Conservation (phyloP, 805 yeast genomes). For the Clavispora asparagi region DNA sequence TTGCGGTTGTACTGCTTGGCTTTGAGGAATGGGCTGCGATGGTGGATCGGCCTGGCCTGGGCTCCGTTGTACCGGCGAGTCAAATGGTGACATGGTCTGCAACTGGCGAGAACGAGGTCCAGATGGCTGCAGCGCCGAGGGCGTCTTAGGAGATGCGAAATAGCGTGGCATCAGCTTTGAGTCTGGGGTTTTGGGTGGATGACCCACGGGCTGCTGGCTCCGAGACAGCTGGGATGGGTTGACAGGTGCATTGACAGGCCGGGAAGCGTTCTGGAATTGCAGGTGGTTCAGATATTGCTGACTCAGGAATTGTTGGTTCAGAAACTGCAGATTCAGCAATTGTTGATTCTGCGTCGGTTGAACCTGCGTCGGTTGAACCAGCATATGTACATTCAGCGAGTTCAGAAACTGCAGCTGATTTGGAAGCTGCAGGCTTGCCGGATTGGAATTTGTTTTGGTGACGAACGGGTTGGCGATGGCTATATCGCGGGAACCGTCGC, state of each 20-base stretch:
- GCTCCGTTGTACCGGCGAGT: not conserved
- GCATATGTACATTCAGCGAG: not conserved
- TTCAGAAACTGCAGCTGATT: not conserved
- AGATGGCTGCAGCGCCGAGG: not conserved
- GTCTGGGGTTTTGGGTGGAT: constrained; percentile 1
- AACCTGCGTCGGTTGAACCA: no score
- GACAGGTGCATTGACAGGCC: constrained; percentile 1
- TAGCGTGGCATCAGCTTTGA: not conserved
- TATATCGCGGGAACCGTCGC: not conserved
- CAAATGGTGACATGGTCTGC: not conserved
- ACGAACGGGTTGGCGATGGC: constrained; percentile 1
- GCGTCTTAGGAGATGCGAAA: not conserved
- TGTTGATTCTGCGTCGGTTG: no score
- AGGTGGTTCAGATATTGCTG: constrained; percentile 1
- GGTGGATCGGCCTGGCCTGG: not conserved
- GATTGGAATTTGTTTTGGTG: not conserved
- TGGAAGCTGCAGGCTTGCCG: not conserved
- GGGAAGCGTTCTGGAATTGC: constrained; percentile 1
- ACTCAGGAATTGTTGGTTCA: no score
- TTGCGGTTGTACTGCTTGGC: not conserved
- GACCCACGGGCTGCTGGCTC: not conserved
- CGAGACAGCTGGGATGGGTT: not conserved
- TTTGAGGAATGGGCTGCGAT: not conserved
- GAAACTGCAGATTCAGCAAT: no score
- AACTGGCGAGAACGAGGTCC: constrained; percentile 1